Conservation (phyloP, 805 yeast genomes). For the Pichia thaimueangensis region DNA sequence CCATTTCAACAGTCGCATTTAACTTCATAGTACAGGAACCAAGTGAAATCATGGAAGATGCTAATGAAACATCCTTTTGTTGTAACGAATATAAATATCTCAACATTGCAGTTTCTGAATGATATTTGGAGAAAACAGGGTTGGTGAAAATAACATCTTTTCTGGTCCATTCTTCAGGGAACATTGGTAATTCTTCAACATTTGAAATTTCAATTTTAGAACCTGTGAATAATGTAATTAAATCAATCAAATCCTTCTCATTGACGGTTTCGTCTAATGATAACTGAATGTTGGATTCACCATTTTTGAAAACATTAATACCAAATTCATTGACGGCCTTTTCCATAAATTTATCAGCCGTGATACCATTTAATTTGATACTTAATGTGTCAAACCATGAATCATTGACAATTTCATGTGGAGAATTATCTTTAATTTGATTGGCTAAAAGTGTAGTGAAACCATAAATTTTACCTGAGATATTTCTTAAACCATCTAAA, state of each 20-base stretch:
- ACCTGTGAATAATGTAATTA: constrained; percentile 57
- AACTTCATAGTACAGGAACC: constrained; percentile 99
- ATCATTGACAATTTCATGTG: constrained; percentile 46
- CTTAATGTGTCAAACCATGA: constrained; percentile 78
- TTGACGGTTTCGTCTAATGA: constrained; percentile 88
- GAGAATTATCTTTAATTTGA: constrained; percentile 35
- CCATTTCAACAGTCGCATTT: constrained; percentile 93
- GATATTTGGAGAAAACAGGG: constrained; percentile 79
- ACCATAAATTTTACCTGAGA: constrained; percentile 72
- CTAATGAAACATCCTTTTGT: constrained; percentile 82
- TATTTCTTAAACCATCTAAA: constrained; percentile 71
- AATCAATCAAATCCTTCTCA: constrained; percentile 48
- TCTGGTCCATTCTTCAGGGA: constrained; percentile 47
- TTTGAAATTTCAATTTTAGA: constrained; percentile 16
- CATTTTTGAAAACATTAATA: constrained; percentile 71
- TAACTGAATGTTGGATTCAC: constrained; percentile 57
- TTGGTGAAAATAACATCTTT: constrained; percentile 57
- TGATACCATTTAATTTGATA: constrained; percentile 42
- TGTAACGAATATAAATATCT: constrained; percentile 85
- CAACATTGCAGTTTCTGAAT: constrained; percentile 91
- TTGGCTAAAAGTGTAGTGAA: constrained; percentile 66
- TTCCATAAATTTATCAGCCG: constrained; percentile 50
- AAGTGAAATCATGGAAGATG: constrained; percentile 94
- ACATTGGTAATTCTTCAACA: constrained; percentile 36
- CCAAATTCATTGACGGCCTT: constrained; percentile 55